Base-by-base conservation (phyloP, 2,329 filamentous ascomycete genomes). In the Nigrospora osmanthi region DNA sequence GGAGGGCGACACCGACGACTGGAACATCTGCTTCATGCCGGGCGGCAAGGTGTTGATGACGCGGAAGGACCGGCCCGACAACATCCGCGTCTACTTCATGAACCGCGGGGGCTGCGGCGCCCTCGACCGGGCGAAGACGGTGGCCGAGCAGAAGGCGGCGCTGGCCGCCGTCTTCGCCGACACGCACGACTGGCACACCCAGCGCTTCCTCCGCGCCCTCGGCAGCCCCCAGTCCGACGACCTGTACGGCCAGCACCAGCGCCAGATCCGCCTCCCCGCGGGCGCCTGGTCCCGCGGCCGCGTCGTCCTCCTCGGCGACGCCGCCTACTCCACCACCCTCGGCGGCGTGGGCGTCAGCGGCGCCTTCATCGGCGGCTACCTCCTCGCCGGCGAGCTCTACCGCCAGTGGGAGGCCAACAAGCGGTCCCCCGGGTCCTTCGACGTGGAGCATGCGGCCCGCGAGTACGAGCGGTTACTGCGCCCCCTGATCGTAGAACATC, bases 371-470 rank as follows among this genome's bases (percentile, higher is more conserved):
- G 71, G 71, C 0, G 73, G 75, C 0, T 81, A 81, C 52, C 58
- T 79, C 3, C 63, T 83, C 3, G 78, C 77, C 0, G 78, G 78
- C 3, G 77, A 78, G 58, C 57, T 75, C 12, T 54, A 56, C 23
- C 4, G 7, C 5, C 23, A 28, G 23, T 28, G 23, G 23, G 23
- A 28, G 23, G 23, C 23, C 23, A 2, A 6, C 6, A 6, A 28
- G 23, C 23, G 23, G 7, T 7, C 5, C 6, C 23, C 23, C 5
- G 23, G 23, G 23, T 28, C 23, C 23, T 28, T 28, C 23, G 7
- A 10, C 23, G 23, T 28, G 9, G 23, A 28, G 23, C 23, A 28
- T 6, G 23, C 23, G 23, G 9, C 23, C 23, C 23, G 23, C 23
- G 23, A 28, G 23, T 28, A 28, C 9, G 23, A 28, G 7, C 5